A percentile compares a stretch with the other conserved stretches of the same genome.
phyloP scores from a whole-genome alignment of 257 asterid species.

The Prunella vulgaris region DNA sequence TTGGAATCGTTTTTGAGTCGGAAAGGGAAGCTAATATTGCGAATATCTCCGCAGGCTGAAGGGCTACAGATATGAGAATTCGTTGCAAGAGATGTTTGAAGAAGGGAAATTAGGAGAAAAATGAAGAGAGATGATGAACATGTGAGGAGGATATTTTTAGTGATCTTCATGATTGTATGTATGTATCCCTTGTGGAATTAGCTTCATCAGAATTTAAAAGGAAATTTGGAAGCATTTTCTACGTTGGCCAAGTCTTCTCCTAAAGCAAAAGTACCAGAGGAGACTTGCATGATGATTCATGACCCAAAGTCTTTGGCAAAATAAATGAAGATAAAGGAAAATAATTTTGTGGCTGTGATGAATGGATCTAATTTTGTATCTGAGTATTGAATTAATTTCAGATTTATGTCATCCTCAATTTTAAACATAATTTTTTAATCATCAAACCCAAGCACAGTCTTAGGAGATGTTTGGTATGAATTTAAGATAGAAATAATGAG shows the following conservation, averaged over 20 bases:
- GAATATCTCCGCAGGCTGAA: slow-evolving; percentile 37
- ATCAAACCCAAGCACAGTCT: too few relatives aligned
- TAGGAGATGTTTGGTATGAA: too few relatives aligned
- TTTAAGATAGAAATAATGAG: too few relatives aligned
- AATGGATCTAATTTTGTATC: too few relatives aligned
- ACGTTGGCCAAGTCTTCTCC: not conserved
- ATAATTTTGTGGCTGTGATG: too few relatives aligned
- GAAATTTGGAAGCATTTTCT: not conserved
- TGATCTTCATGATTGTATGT: not conserved
- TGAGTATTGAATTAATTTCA: too few relatives aligned
- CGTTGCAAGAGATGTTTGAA: slow-evolving; percentile 3
- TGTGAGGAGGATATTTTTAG: not conserved
- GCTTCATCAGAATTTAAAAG: not conserved
- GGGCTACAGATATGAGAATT: not conserved
- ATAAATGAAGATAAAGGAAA: not conserved
- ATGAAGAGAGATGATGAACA: too few relatives aligned
- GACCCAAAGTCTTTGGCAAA: not conserved
- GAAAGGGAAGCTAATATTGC: slow-evolving; percentile 21
- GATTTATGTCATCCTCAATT: too few relatives aligned
- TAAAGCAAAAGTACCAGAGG: not conserved
- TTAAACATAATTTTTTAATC: too few relatives aligned
- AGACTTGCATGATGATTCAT: not conserved
- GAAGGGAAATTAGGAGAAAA: not conserved
- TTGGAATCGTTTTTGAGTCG: slow-evolving; percentile 36
- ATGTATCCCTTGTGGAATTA: too few relatives aligned